Base-by-base conservation (phyloP, 2,329 filamentous ascomycete genomes). In the Phyllosticta paracitricarpa region DNA sequence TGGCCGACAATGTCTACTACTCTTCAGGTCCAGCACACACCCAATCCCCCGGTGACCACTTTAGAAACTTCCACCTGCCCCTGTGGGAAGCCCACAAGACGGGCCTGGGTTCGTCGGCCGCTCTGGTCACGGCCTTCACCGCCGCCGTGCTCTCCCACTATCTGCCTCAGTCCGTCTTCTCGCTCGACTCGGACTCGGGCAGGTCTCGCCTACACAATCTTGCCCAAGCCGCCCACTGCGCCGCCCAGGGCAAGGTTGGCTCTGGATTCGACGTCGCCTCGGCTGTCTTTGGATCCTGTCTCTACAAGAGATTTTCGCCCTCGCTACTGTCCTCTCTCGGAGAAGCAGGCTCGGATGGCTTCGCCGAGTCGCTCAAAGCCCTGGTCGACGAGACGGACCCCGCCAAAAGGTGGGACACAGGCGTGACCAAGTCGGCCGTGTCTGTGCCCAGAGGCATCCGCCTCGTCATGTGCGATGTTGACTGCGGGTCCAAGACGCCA, bases 1-100 rank as follows among this genome's bases (percentile, higher is more conserved):
- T 97, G 40, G 93, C 94, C 63, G 91, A 97, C 76, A 92, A 94
- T 70, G 90, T 95, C 78, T 99, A 99, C 82, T 99, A 97, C 79
- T 97, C 94, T 63, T 61, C 64, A 73, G 62, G 72, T 69, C 25
- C 69, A 67, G 62, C 70, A 68, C 66, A 63, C 10, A 51, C 66
- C n/a, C 62, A 65, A 25, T 63, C 65, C 10, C 62, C 75, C 68
- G 40, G 48, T 53, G 61, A 59, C 17, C 84, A 85, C 64, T 97
- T 97, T 77, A 82, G 85, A 65, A 82, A 87, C 71, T 96, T 96
- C 76, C 82, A 83, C 53, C 86, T 93, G 17, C 83, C 86, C 5
- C 82, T 99, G 40, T 77, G 81, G 62, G 82, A 86, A 64, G 92
- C 93, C 17, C 89, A 97, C 81, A 99, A 99, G 79, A 99, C 94